These are phyloP conservation scores for Przewalskia tangutica DNA, from an alignment of 257 asterid genomes.

Conservation along the genomic window DNA sequence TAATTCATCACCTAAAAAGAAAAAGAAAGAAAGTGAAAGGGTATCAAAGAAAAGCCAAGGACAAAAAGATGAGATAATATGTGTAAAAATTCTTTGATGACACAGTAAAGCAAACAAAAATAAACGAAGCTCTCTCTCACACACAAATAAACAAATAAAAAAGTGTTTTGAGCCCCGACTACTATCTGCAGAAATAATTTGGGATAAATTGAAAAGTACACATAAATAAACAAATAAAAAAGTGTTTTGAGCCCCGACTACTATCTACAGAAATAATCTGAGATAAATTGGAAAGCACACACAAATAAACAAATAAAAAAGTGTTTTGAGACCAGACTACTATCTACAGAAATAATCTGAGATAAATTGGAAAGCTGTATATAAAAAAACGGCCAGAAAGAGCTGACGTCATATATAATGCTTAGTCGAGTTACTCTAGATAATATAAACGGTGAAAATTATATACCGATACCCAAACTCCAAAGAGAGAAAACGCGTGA, in stretches of 20 bases:
- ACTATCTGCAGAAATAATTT: too few relatives aligned
- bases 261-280: too few relatives aligned
- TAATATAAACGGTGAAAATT: background rate
- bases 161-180: too few relatives aligned
- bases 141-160: background rate
- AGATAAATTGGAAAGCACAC: too few relatives aligned
- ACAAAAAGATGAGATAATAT: background rate
- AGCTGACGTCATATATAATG: constrained; percentile 2
- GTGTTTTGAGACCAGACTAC: too few relatives aligned
- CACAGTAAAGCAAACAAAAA: background rate
- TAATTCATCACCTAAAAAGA: background rate
- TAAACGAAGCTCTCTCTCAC: background rate
- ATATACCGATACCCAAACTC: background rate
- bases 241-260: too few relatives aligned
- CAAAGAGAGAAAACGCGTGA: constrained; percentile 6
- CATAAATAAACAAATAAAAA: too few relatives aligned
- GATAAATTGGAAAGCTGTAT: too few relatives aligned
- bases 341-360: too few relatives aligned
- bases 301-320: too few relatives aligned
- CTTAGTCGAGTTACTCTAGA: too few relatives aligned
- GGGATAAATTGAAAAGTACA: too few relatives aligned
- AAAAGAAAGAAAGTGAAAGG: background rate
- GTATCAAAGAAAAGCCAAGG: background rate
- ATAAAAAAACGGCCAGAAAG: background rate
- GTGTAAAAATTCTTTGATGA: background rate